A percentile compares a stretch with the other conserved stretches of the same genome.
phyloP scores from a whole-genome alignment of 2,329 filamentous ascomycete species.

The Nemania sp. region DNA sequence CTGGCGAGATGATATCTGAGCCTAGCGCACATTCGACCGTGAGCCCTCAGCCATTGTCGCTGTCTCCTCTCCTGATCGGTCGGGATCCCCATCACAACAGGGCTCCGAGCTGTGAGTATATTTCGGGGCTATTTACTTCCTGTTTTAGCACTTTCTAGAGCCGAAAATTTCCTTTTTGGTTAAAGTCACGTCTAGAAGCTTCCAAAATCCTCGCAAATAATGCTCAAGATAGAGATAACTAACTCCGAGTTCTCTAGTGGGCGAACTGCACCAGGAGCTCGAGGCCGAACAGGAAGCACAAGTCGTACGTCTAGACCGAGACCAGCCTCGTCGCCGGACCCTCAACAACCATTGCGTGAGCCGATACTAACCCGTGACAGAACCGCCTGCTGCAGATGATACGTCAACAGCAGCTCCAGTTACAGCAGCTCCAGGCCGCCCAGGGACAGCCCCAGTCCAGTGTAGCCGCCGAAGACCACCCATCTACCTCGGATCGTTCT shows the following conservation, averaged over 20 bases:
- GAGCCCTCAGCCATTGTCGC: conserved; percentile 62
- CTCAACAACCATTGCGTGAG: neutral
- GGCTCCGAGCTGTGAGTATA: conserved; percentile 74
- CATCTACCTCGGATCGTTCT: conserved; percentile 59
- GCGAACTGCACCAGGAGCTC: conserved; percentile 82
- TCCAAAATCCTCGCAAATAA: too few relatives aligned
- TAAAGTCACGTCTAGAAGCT: too few relatives aligned
- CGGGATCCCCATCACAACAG: conserved; percentile 73
- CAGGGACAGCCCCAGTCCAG: conserved; percentile 57
- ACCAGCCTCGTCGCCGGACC: too few relatives aligned
- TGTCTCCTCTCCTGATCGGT: conserved; percentile 59
- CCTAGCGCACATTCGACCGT: conserved; percentile 52
- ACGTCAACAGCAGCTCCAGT: conserved; percentile 78
- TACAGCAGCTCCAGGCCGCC: conserved; percentile 68
- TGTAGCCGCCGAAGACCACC: conserved; percentile 64
- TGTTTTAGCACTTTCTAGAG: too few relatives aligned
- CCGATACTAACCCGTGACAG: conserved; percentile 53
- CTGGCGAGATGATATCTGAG: conserved; percentile 74
- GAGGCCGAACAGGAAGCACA: conserved; percentile 84
- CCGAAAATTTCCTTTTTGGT: too few relatives aligned
- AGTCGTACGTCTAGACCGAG: conserved; percentile 67
- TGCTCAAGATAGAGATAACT: too few relatives aligned
- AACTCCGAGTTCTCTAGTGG: too few relatives aligned
- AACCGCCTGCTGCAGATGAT: conserved; percentile 84
- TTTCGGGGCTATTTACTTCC: too few relatives aligned